Evolutionary conservation across 2,329 filamentous ascomycete genomes (phyloP).

Genomic region (Leptodontidium sp.): DNA sequence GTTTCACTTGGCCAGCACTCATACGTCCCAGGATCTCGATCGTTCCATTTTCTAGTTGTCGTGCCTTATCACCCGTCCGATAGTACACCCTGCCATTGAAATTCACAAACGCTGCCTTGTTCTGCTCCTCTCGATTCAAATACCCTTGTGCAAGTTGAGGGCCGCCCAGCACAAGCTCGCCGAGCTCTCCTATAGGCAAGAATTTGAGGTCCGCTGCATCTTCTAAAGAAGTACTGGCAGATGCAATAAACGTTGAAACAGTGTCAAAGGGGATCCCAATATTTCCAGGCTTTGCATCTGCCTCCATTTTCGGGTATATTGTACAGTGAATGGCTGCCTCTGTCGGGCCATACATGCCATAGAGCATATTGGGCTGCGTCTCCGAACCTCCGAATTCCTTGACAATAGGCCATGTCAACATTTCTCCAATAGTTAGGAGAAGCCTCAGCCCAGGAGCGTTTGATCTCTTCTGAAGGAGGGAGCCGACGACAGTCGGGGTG

Average conservation of each 20-base stretch:
- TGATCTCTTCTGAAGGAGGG: conserved; percentile 72
- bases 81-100: conserved; percentile 74
- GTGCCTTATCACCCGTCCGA: conserved; percentile 84
- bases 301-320: conserved; percentile 68
- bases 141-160: conserved; percentile 82
- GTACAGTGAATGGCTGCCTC: conserved; percentile 94
- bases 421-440: conserved; percentile 89
- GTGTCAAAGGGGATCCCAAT: conserved; percentile 84
- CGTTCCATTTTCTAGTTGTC: conserved; percentile 69
- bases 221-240: conserved; percentile 31
- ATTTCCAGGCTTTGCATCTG: conserved; percentile 65
- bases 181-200: conserved; percentile 45
- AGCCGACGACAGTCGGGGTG: conserved; percentile 86
- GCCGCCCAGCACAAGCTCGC: conserved; percentile 82
- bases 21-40: conserved; percentile 88
- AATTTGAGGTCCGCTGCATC: conserved; percentile 38
- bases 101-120: conserved; percentile 72
- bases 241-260: conserved; percentile 56
- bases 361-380: conserved; percentile 67
- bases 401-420: conserved; percentile 82
- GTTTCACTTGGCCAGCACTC: conserved; percentile 82
- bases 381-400: conserved; percentile 73
- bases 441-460: conserved; percentile 74
- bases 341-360: conserved; percentile 94
- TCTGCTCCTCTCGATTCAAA: conserved; percentile 82